Evolutionary conservation across 2,329 filamentous ascomycete species (phyloP).

Genomic region (Trichoderma oligosporum): DNA sequence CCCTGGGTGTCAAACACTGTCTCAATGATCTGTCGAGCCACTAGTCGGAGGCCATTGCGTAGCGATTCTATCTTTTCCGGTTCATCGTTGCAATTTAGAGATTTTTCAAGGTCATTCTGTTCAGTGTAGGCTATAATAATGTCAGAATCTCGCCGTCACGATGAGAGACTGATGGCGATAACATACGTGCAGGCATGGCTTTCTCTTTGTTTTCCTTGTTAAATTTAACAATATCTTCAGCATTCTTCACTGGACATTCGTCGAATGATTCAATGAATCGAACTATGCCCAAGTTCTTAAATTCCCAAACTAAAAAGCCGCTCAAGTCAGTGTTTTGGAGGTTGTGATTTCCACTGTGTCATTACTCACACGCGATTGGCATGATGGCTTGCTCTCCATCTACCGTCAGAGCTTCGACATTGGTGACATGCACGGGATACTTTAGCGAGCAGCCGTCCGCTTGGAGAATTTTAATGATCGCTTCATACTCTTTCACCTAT

Average conservation of each 20-base stretch:
- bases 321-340: background rate
- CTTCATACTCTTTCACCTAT: constrained; percentile 6
- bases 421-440: background rate
- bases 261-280: constrained; percentile 23
- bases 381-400: background rate
- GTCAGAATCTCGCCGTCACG: background rate
- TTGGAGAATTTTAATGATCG: background rate
- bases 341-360: background rate
- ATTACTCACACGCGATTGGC: constrained; percentile 7
- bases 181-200: constrained; percentile 22
- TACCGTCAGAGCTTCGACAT: background rate
- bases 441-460: background rate
- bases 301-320: constrained; percentile 24
- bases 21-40: constrained; percentile 10
- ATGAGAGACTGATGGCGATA: background rate
- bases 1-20: constrained; percentile 6
- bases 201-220: constrained; percentile 22
- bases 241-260: constrained; percentile 12
- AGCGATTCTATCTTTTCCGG: background rate
- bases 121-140: constrained; percentile 17
- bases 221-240: constrained; percentile 20
- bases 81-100: constrained; percentile 17
- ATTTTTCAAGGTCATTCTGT: constrained; percentile 22
- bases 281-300: constrained; percentile 23
- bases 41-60: background rate